Conservation (phyloP, 2,329 filamentous ascomycete species). For the Fusarium dlaminii region DNA sequence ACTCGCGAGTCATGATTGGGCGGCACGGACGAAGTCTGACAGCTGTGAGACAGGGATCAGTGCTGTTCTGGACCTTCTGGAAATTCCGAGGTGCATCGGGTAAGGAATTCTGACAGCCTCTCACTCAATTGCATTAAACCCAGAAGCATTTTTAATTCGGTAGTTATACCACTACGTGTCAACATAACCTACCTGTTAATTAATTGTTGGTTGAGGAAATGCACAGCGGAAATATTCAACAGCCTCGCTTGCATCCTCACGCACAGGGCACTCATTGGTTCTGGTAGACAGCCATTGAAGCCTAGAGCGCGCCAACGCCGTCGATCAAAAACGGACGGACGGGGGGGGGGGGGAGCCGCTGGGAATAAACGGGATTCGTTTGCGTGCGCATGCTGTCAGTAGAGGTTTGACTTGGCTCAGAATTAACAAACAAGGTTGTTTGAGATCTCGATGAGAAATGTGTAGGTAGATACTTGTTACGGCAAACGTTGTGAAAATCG, state of each 20-base stretch:
- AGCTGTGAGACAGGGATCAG: slow-evolving; percentile 4
- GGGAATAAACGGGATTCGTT: background rate
- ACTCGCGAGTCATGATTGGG: slow-evolving; percentile 14
- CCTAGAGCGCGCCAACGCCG: background rate
- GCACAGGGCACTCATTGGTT: slow-evolving; percentile 14
- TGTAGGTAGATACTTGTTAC: background rate
- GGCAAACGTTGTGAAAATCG: slow-evolving; percentile 13
- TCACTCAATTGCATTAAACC: background rate
- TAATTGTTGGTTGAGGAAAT: background rate
- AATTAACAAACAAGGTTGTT: background rate
- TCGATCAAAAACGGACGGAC: slow-evolving; percentile 13
- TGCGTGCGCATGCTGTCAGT: background rate
- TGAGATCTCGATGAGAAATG: background rate
- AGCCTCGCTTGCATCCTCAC: background rate
- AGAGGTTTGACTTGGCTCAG: background rate
- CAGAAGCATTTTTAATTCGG: background rate
- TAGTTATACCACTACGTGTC: background rate
- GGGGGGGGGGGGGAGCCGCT: slow-evolving; percentile 1
- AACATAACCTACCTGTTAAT: background rate
- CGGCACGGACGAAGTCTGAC: background rate
- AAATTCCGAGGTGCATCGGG: slow-evolving; percentile 23
- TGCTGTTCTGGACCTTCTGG: slow-evolving; percentile 25
- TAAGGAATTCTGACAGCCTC: slow-evolving; percentile 2
- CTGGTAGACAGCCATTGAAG: background rate
- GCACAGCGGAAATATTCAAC: background rate